Evolutionary conservation across 768 basidiomycete genomes (phyloP).

Genomic region (Psilocybe cyanescens): DNA sequence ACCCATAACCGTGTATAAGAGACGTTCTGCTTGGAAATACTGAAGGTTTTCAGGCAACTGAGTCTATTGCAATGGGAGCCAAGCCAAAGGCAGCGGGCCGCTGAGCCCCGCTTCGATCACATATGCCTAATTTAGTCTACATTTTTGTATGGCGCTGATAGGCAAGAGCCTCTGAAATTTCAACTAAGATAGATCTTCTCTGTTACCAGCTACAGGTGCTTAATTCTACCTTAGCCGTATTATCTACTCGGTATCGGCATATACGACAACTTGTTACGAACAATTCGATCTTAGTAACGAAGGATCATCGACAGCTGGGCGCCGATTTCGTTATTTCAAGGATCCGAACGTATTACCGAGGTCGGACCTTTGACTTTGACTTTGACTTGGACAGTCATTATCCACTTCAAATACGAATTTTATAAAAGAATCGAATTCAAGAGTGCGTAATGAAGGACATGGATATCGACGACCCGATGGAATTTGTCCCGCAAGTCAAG

Average conservation of each 20-base stretch:
- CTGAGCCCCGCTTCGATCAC: background rate
- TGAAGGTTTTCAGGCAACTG: too few relatives aligned
- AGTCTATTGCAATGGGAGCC: too few relatives aligned
- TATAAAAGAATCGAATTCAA: background rate
- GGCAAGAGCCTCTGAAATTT: constrained; percentile 12
- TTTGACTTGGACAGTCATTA: too few relatives aligned
- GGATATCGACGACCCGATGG: constrained; percentile 20
- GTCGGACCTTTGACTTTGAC: background rate
- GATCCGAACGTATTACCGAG: background rate
- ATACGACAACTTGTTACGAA: background rate
- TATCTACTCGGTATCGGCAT: background rate
- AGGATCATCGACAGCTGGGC: constrained; percentile 3
- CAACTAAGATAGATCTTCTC: constrained; percentile 4
- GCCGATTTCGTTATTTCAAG: constrained; percentile 4
- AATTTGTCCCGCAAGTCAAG: constrained; percentile 13
- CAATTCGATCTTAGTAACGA: background rate
- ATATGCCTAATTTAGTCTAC: background rate
- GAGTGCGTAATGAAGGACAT: constrained; percentile 1
- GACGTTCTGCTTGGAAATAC: too few relatives aligned
- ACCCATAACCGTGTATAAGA: too few relatives aligned
- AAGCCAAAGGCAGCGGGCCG: too few relatives aligned
- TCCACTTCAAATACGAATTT: too few relatives aligned
- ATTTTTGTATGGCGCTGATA: constrained; percentile 4
- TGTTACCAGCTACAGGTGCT: too few relatives aligned
- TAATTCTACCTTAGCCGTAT: background rate